A percentile compares a stretch with the other conserved stretches of the same genome.
Conservation (phyloP, 176 grass and related monocot species). For the Avena eriantha region DNA sequence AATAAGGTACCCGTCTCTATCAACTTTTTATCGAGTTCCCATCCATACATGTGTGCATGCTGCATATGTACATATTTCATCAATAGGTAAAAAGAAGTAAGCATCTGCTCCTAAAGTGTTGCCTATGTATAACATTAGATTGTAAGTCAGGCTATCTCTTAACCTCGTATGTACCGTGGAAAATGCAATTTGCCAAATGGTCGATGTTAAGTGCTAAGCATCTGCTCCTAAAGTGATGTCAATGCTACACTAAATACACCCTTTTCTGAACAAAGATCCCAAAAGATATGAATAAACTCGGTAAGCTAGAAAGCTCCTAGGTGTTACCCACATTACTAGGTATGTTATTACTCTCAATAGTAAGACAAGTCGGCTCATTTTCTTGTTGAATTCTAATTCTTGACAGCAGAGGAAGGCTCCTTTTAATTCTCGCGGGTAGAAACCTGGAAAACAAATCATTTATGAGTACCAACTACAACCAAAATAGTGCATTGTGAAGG, state of each 20-base stretch:
- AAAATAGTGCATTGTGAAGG: not conserved
- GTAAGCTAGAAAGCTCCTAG: constrained; percentile 22
- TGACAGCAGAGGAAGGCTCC: constrained; percentile 56
- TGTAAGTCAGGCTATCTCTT: not conserved
- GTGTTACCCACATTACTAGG: constrained; percentile 5
- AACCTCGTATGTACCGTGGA: constrained; percentile 34
- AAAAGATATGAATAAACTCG: constrained; percentile 5
- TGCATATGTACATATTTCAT: too few species aligned
- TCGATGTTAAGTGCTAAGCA: constrained; percentile 41
- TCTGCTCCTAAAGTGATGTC: constrained; percentile 27
- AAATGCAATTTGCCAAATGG: not conserved
- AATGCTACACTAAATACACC: constrained; percentile 6
- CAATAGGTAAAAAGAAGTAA: too few species aligned
- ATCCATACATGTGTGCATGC: too few species aligned
- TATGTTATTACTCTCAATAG: constrained; percentile 58
- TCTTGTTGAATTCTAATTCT: constrained; percentile 68
- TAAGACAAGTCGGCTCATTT: constrained; percentile 78
- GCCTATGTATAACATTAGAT: too few species aligned
- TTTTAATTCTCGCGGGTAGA: constrained; percentile 74
- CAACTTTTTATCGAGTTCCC: too few species aligned
- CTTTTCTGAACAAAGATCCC: not conserved
- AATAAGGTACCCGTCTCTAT: too few species aligned
- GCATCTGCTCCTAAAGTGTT: too few species aligned
- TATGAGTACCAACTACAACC: constrained; percentile 6
- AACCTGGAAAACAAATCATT: constrained; percentile 58